Conservation (phyloP, 352 stramenopile species). For the Aphanomyces stellatus region DNA sequence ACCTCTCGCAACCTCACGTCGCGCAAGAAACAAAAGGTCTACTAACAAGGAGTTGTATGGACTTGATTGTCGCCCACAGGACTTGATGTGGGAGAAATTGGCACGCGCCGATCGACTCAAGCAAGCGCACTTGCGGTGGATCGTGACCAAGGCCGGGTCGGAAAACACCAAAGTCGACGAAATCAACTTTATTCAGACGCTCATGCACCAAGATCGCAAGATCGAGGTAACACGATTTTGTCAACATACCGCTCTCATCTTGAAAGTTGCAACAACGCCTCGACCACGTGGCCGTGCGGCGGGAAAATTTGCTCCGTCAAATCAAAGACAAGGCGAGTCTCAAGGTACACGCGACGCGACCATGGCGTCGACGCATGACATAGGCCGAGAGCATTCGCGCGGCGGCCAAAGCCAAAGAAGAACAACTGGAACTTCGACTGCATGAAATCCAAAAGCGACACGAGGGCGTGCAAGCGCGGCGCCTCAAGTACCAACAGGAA, state of each 20-base stretch:
- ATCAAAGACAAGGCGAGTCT: slow-evolving; percentile 17
- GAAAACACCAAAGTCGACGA: slow-evolving; percentile 21
- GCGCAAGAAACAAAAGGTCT: slow-evolving; percentile 15
- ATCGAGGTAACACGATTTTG: slow-evolving; percentile 11
- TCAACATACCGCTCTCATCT: not conserved
- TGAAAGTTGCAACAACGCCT: slow-evolving; percentile 15
- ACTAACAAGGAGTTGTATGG: not conserved
- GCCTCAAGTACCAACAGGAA: slow-evolving; percentile 16
- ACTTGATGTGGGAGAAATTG: slow-evolving; percentile 17
- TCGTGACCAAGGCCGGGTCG: slow-evolving; percentile 12
- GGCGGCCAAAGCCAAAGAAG: slow-evolving; percentile 16
- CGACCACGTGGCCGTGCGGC: slow-evolving; percentile 12
- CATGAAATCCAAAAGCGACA: slow-evolving; percentile 14
- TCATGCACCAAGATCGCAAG: slow-evolving; percentile 20
- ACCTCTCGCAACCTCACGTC: slow-evolving; percentile 15
- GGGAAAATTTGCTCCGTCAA: slow-evolving; percentile 4
- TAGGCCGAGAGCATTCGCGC: slow-evolving; percentile 19
- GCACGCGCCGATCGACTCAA: slow-evolving; percentile 14
- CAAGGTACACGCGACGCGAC: not conserved
- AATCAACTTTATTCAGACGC: slow-evolving; percentile 20
- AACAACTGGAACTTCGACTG: not conserved
- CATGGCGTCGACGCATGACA: not conserved
- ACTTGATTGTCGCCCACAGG: not conserved
- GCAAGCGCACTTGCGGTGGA: slow-evolving; percentile 17
- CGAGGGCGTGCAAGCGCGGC: slow-evolving; percentile 11